Evolutionary conservation across 306 rosid genomes (phyloP), one percentile per base, ranked within the genome.

Genomic region (Potentilla sterilis): DNA sequence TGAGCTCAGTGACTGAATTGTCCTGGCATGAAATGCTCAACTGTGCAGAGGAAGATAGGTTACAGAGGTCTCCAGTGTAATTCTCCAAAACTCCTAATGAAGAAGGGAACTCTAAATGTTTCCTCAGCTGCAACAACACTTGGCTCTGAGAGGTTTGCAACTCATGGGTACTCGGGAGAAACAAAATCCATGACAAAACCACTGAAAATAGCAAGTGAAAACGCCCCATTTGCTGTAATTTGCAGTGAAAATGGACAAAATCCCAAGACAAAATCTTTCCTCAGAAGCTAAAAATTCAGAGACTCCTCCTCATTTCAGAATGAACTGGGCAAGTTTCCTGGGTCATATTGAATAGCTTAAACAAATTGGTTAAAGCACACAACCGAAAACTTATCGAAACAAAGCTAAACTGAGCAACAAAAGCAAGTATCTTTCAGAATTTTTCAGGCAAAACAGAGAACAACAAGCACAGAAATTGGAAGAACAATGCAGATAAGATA

Each of bases 41-140:
- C 12, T 80, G 81, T 48, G 70, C 69, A 68, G 93, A 82, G 67
- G 86, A 64, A 83, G 95, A 69, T 71, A 88, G 7, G 78, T 13
- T 67, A 70, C 98, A 94, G 21, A 88, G 73, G 82, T 91, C 89
- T 15, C 73, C 84, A 71, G 59, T 0, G 84, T 81, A 86, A 84
- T 76, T 85, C 75, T 80, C 82, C 89, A 83, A 86, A 19, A 68
- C 54, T 78, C 75, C 84, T 81, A 92, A 80, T 4, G 91, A 79
- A 42, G 87, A 21, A 77, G 97, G 97, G 79, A 81, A 81, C 85
- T 91, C 95, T 66, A 94, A 84, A 64, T 90, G 80, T 81, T 81
- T 92, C 83, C 88, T 90, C 62, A 94, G 77, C 77, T 86, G 98
- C 73, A 82, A 28, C 21, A 94, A 78, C 64, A 83, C 87, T 80